A percentile compares a stretch with the other conserved stretches of the same genome.
Conservation (phyloP, 371 early-diverging fungal genomes). For the Umbelopsis sp. region DNA sequence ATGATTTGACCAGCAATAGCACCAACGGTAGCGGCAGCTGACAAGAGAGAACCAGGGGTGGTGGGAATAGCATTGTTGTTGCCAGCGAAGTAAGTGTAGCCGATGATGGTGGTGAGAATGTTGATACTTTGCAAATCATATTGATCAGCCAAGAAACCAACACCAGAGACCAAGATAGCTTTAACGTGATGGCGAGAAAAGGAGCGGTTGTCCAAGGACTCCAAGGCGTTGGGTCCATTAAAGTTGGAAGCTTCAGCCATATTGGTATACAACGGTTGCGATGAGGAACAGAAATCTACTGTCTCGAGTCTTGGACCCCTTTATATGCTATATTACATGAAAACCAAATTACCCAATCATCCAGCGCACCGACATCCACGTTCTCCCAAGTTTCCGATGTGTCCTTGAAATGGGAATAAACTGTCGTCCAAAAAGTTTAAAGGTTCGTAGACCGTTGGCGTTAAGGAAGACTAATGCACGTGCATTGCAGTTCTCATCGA, state of each 20-base stretch:
- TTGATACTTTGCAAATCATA: constrained; percentile 75
- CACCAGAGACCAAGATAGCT: constrained; percentile 54
- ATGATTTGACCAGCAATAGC: constrained; percentile 72
- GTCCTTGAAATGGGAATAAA: background rate
- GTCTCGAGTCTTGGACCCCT: background rate
- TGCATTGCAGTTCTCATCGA: no score
- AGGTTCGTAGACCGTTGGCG: background rate
- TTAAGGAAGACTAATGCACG: no score
- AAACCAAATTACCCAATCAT: background rate
- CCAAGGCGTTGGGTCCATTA: background rate
- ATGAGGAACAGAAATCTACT: background rate
- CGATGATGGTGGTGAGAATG: constrained; percentile 70
- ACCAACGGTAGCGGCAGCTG: constrained; percentile 73
- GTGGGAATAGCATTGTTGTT: constrained; percentile 46
- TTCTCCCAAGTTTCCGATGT: background rate
- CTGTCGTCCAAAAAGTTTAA: background rate
- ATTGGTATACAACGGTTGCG: background rate
- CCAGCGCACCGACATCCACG: background rate
- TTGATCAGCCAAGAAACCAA: constrained; percentile 74
- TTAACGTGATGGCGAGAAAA: constrained; percentile 8
- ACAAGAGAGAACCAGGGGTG: constrained; percentile 41
- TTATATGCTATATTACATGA: background rate
- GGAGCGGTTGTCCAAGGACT: constrained; percentile 13
- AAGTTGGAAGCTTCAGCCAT: constrained; percentile 11
- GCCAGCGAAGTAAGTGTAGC: constrained; percentile 64